Base-by-base conservation (phyloP, 441 rosid species). In the Viola pubescens region DNA sequence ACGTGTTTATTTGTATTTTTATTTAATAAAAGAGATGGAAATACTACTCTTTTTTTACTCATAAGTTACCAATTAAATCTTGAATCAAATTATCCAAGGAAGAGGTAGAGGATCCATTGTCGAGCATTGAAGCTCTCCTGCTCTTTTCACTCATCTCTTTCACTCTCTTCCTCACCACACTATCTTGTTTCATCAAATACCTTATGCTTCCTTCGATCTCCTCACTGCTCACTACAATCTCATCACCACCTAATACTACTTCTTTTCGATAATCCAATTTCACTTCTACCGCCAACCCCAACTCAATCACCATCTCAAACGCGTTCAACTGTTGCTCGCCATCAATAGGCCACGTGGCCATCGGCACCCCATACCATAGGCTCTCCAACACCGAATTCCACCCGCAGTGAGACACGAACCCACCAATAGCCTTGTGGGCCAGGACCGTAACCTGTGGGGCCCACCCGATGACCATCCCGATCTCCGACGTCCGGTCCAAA, bases 251-350 rank as follows among this genome's bases (percentile, higher is more conserved):
- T 0, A 44, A n/a, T 0, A 2, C 0, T 1, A 6, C 2, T 0
- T 54, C 75, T 3, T 58, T 67, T 52, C 75, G 70, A 52, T 77
- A 73, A 60, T 73, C 84, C 77, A 77, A 41, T 12, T 46, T 65
- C 4, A 81, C 66, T 64, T 81, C 86, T 47, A 75, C 78, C 0
- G 74, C 77, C 6, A 77, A 47, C 13, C 71, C 78, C 7, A 78
- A 9, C 65, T 81, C 82, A 52, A 12, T 58, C 70, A 68, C 79
- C 52, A 79, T 5, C 41, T 66, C 61, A 51, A 83, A 83, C 1
- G 84, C 86, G 49, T 83, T 81, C 6, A 81, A 50, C 4, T 83
- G 88, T 58, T 79, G 86, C 67, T 83, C 84, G 0, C 82, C 82
- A 42, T 71, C 69, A 52, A 82, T 47, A 0, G 83, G 85, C 80